Evolutionary conservation across 352 stramenopile genomes (phyloP), one percentile per base, ranked within the genome.

Genomic region (Phytophthora ohioensis): DNA sequence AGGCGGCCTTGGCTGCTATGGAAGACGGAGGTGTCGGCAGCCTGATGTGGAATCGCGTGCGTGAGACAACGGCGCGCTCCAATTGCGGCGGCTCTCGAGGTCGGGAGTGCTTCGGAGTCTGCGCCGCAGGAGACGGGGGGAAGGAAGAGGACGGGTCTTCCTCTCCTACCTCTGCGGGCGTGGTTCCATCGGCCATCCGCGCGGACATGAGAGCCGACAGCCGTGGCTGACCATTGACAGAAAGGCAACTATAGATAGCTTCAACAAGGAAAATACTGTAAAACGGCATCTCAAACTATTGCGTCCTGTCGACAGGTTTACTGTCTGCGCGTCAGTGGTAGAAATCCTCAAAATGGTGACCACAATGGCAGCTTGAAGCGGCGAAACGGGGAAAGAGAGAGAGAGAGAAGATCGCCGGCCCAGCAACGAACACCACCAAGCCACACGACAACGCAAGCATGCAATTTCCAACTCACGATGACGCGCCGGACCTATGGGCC

Each of bases 21-120:
- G 43, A 48, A 15, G 56, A 17, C 3, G 54, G 15, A 2, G 42
- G 36, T 9, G 55, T 17, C 36, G 71, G 53, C 21, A 91, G 58
- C 6, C 81, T 84, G 72, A 94, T 83, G 12, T 74, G 80, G 48
- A 85, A 81, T 13, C 85, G 65, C 5, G 79, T 90, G 21, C 87
- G 81, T 3, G 80, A 91, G 12, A 77, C 53, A 4, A 92, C 82
- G 0, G 67, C 74, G 5, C 86, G 81, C 30, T 91, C 80, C 41
- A 82, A 69, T 36, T 27, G 56, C 32, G 52, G 63, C 9, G 68
- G 56, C 17, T 75, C 62, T 47, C 30, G 62, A 45, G 49, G 32
- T 21, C 39, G 55, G 17, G 35, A 27, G 13, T 63, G 38, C 4
- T n/a, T 30, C 5, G 36, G 52, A 13, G 31, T 32, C 32, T 60